Evolutionary conservation across 2,329 filamentous ascomycete species (phyloP), one percentile per base, ranked within the genome.

Genomic region (Exophiala alcalophila): DNA sequence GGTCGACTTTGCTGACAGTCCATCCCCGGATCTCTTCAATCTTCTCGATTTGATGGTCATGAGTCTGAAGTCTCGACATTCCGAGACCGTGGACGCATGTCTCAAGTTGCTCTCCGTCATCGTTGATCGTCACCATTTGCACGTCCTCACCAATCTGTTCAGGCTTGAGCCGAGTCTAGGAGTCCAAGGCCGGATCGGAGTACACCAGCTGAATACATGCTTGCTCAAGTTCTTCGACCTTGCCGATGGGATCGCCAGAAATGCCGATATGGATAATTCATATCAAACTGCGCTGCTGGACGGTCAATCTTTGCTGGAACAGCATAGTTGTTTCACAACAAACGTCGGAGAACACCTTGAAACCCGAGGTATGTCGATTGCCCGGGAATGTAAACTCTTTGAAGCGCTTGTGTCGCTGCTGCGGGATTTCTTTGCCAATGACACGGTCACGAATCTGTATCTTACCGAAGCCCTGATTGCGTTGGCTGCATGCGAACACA

Each of bases 21-120:
- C 85, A 7, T 92, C 90, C 2, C 92, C 92, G 0, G 77, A 88
- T 10, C 73, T 98, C 1, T 98, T 96, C 70, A 97, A 94, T 60
- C 71, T 98, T 7, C 86, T 94, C 16, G 92, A 98, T 65, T 76
- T 98, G 9, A 83, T 95, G 20, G 73, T 94, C 2, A 86, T 89
- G 24, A 94, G 90, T 58, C 71, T 96, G 18, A 77, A 81, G 44
- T 97, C 92, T 0, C 75, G 77, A 30, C 96, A 92, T 57, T 78
- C 85, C 38, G 90, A 96, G 61, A 97, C 92, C 1, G 84, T 95
- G 11, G 81, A 87, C 51, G 87, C 94, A 8, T 94, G 91, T 0
- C 72, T 98, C 31, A 89, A 91, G 55, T 74, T 98, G 5, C 77
- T 94, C 11, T 91, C 88, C 3, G 82, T 88, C 8, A 86, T 98